Conservation (phyloP, 495 filamentous ascomycete genomes). For the Pseudotulostoma volvatum region DNA sequence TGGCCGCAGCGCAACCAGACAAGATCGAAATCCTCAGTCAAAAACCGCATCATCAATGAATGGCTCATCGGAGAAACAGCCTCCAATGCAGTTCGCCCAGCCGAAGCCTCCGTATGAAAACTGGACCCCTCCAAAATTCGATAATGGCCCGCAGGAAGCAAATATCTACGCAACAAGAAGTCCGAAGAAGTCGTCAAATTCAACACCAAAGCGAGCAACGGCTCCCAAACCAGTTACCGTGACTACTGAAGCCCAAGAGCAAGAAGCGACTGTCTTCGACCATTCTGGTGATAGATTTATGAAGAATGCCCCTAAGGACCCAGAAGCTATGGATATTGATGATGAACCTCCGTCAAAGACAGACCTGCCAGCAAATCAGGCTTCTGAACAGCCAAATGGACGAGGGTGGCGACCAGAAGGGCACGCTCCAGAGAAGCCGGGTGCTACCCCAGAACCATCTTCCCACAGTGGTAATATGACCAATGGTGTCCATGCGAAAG, state of each 20-base stretch:
- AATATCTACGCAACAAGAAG: slow-evolving; percentile 19
- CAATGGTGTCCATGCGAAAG: slow-evolving; percentile 1
- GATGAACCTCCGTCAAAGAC: slow-evolving; percentile 15
- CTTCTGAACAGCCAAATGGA: not conserved
- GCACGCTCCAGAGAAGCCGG: not conserved
- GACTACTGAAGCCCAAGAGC: slow-evolving; percentile 29
- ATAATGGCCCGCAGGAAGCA: slow-evolving; percentile 13
- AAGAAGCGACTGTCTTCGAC: slow-evolving; percentile 12
- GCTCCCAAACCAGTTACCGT: slow-evolving; percentile 21
- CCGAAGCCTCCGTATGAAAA: slow-evolving; percentile 36
- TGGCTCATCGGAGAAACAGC: slow-evolving; percentile 5
- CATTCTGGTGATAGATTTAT: slow-evolving; percentile 6
- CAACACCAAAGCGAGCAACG: slow-evolving; percentile 7
- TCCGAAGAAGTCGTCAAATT: slow-evolving; percentile 20
- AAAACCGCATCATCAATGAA: slow-evolving; percentile 5
- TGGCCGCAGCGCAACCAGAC: slow-evolving; percentile 10
- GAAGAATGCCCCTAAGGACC: slow-evolving; percentile 8
- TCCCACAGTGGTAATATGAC: not conserved
- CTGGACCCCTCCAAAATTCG: slow-evolving; percentile 26
- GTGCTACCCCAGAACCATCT: not conserved
- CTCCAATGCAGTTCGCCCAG: slow-evolving; percentile 5
- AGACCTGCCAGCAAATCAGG: not conserved
- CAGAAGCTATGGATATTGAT: slow-evolving; percentile 37
- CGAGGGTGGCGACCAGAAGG: not conserved
- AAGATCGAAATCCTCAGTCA: not conserved